These are phyloP conservation scores for Trichoderma sp. DNA, from an alignment of 2,329 filamentous ascomycete genomes.

Conservation along the genomic window DNA sequence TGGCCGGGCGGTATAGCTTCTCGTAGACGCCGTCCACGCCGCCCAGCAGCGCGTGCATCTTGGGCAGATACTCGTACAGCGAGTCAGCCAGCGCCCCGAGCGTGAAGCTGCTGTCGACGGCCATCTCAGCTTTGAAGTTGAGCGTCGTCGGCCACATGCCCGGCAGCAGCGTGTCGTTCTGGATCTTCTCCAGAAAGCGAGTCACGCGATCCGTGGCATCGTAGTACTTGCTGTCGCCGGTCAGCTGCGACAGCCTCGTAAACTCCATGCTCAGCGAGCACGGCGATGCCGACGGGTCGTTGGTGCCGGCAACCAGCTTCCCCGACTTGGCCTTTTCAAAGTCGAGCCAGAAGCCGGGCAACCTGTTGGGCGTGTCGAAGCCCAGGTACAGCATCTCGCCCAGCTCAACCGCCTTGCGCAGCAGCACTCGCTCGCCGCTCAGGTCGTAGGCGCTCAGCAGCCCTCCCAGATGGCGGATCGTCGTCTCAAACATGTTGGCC, in stretches of 20 bases:
- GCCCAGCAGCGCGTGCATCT: slow-evolving; percentile 63
- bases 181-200: slow-evolving; percentile 63
- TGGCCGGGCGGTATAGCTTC: slow-evolving; percentile 61
- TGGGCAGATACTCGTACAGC: slow-evolving; percentile 59
- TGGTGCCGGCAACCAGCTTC: slow-evolving; percentile 48
- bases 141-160: slow-evolving; percentile 73
- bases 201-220: slow-evolving; percentile 74
- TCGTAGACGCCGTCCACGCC: slow-evolving; percentile 60
- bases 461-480: slow-evolving; percentile 52
- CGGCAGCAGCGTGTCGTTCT: slow-evolving; percentile 66
- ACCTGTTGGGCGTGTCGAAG: slow-evolving; percentile 53
- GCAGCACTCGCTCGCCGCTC: slow-evolving; percentile 42
- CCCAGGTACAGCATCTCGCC: slow-evolving; percentile 53
- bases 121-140: slow-evolving; percentile 56
- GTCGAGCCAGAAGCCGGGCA: slow-evolving; percentile 47
- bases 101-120: slow-evolving; percentile 43
- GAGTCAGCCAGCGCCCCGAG: slow-evolving; percentile 56
- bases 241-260: slow-evolving; percentile 69
- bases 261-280: slow-evolving; percentile 75
- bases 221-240: slow-evolving; percentile 69
- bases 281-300: slow-evolving; percentile 45
- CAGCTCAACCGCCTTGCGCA: slow-evolving; percentile 49
- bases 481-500: slow-evolving; percentile 54
- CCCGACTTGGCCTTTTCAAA: slow-evolving; percentile 43
- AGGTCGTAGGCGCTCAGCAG: slow-evolving; percentile 51